Conservation (phyloP, 2,329 filamentous ascomycete genomes). For the Didymosphaeria variabile region DNA sequence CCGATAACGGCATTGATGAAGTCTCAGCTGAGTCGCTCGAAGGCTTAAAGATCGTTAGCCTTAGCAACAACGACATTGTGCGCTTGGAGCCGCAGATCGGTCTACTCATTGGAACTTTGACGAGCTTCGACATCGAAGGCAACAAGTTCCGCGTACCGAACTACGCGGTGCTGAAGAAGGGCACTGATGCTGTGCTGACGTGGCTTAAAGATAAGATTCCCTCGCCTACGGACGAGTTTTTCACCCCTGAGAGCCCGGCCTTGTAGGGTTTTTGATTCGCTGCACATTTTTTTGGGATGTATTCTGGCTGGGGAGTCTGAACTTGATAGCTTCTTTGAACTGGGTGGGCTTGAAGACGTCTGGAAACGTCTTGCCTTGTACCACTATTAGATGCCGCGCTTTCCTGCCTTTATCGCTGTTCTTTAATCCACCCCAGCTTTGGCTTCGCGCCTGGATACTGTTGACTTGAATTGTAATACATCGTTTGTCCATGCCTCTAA, state of each 20-base stretch:
- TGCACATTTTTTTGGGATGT: slow-evolving; percentile 12
- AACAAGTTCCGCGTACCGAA: slow-evolving; percentile 90
- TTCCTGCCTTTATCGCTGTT: not conserved
- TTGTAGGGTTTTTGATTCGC: slow-evolving; percentile 12
- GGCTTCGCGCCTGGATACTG: not conserved
- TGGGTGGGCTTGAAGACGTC: not conserved
- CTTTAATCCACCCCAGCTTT: too few relatives aligned
- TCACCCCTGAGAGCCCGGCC: slow-evolving; percentile 23
- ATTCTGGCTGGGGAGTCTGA: not conserved
- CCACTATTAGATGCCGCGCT: not conserved
- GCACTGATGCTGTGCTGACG: slow-evolving; percentile 82
- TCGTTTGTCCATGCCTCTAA: not conserved
- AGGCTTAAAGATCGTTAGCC: slow-evolving; percentile 79
- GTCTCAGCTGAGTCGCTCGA: slow-evolving; percentile 76
- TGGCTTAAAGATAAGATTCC: slow-evolving; percentile 84
- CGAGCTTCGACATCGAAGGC: slow-evolving; percentile 77
- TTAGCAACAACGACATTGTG: slow-evolving; percentile 86
- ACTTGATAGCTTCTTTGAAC: not conserved
- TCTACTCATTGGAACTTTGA: slow-evolving; percentile 72
- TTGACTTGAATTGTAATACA: slow-evolving; percentile 13
- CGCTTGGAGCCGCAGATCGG: slow-evolving; percentile 82
- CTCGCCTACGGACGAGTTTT: slow-evolving; percentile 35
- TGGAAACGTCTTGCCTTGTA: not conserved
- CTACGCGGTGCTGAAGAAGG: slow-evolving; percentile 83
- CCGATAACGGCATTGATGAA: slow-evolving; percentile 80